Percentiles rank a stretch among this genome's conserved stretches.
Evolutionary conservation across 441 rosid genomes (phyloP).

Genomic region (Hura crepitans): DNA sequence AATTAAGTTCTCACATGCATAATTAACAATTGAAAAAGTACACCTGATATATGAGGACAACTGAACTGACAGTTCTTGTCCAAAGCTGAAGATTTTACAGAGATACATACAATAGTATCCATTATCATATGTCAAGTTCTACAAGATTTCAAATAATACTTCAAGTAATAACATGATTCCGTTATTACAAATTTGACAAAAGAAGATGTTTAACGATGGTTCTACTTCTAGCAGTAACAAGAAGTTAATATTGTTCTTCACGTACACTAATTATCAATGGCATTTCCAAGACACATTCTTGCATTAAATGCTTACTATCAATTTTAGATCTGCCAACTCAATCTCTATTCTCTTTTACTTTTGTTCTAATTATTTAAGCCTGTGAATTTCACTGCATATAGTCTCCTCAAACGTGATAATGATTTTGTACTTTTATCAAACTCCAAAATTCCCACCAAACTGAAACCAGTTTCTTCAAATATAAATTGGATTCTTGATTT

Average conservation of each 20-base stretch:
- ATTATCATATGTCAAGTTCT: neutral
- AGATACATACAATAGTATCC: neutral
- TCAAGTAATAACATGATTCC: neutral
- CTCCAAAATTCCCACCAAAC: neutral
- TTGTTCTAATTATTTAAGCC: neutral
- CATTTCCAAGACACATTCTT: neutral
- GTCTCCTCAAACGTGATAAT: neutral
- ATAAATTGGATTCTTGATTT: neutral
- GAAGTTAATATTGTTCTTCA: neutral
- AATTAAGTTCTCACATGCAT: neutral
- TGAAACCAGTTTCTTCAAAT: neutral
- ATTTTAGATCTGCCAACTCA: too few relatives aligned
- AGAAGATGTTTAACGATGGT: neutral
- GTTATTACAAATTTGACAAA: neutral
- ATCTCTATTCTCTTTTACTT: neutral
- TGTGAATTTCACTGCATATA: neutral
- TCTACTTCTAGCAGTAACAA: neutral
- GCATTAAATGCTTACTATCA: neutral
- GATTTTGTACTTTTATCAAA: neutral
- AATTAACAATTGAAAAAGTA: neutral
- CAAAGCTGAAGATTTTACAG: neutral
- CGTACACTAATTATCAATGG: neutral
- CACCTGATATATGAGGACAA: neutral
- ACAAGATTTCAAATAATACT: neutral
- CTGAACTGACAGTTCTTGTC: neutral